Base-by-base conservation (phyloP, 106 monocot species). In the Dioscorea dumetorum region DNA sequence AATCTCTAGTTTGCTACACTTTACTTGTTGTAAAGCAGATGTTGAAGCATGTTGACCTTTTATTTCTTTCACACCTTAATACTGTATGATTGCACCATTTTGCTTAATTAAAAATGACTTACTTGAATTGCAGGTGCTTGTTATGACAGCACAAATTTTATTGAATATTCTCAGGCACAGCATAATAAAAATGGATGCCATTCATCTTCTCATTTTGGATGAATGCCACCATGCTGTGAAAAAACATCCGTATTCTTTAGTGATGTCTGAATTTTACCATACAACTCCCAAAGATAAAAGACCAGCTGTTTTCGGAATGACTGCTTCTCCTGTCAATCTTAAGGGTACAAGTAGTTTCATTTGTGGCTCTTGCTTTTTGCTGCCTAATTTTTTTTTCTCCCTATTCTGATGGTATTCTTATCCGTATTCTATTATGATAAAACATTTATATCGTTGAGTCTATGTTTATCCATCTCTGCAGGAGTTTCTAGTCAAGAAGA, bases 131-230 rank as follows among this genome's bases (percentile, higher is more conserved):
- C 84, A 97, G 92, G 97, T 97, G 62, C 83, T 97, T 51, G 92
- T 97, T 70, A 97, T 97, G 97, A 97, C 97, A 28, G 97, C 97
- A 76, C 97, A 97, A 87, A 97, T 97, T 81, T 89, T 97, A 72
- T 77, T 97, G 75, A 97, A 97, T 75, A 97, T 97, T 79, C 91
- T 97, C 54, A 88, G 97, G 73, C 97, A 97, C 68, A 97, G 97
- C 69, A 92, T 97, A 67, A 82, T 97, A 28, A 97, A 92, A 81
- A 97, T 97, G 97, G 92, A 90, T 66, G 70, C 82, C 12, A 90
- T 97, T 58, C 82, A 97, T 90, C 89, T 97, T 81, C 77, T 97
- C 66, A 92, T 97, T 79, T 78, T 97, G 75, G 97, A 97, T 73
- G 97, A 97, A 73, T 97, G 97, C 58, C 97, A 97, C 82, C 97